Conservation (phyloP, 768 basidiomycete genomes). For the Guyanaporus albipodus region DNA sequence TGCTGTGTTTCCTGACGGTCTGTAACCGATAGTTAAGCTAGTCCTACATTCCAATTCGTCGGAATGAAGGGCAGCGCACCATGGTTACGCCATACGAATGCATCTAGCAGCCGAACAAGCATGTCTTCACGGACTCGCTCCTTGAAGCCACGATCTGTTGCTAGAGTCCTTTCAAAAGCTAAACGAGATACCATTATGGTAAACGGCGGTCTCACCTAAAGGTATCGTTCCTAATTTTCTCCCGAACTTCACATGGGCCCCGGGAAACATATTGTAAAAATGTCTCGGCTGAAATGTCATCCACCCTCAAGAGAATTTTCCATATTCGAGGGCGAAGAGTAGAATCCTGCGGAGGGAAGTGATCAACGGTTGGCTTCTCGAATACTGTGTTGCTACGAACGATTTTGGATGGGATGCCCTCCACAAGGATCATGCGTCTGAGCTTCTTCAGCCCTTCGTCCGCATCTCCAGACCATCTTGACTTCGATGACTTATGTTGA, state of each 20-base stretch:
- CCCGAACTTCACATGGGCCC: conserved; percentile 82
- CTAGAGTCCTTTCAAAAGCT: conserved; percentile 59
- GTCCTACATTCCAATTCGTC: not conserved
- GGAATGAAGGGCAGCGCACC: conserved; percentile 41
- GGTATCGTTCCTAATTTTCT: conserved; percentile 95
- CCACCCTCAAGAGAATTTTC: conserved; percentile 88
- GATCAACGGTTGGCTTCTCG: conserved; percentile 3
- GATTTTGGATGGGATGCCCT: conserved; percentile 76
- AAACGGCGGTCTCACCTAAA: conserved; percentile 59
- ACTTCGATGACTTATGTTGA: conserved; percentile 65
- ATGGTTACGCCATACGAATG: conserved; percentile 94
- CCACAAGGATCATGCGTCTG: conserved; percentile 82
- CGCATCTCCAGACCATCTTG: conserved; percentile 58
- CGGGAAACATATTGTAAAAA: conserved; percentile 77
- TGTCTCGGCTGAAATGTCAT: conserved; percentile 68
- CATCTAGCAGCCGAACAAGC: conserved; percentile 93
- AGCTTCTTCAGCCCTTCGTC: conserved; percentile 86
- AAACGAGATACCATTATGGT: not conserved
- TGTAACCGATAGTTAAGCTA: conserved; percentile 24
- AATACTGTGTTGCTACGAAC: conserved; percentile 42
- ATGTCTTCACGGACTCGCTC: conserved; percentile 95
- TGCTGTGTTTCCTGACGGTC: conserved; percentile 76
- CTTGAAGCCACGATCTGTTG: conserved; percentile 97
- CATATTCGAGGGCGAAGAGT: conserved; percentile 89
- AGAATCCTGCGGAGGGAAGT: conserved; percentile 51